Evolutionary conservation across 805 yeast genomes (phyloP).

Genomic region (Yarrowia hollandica): DNA sequence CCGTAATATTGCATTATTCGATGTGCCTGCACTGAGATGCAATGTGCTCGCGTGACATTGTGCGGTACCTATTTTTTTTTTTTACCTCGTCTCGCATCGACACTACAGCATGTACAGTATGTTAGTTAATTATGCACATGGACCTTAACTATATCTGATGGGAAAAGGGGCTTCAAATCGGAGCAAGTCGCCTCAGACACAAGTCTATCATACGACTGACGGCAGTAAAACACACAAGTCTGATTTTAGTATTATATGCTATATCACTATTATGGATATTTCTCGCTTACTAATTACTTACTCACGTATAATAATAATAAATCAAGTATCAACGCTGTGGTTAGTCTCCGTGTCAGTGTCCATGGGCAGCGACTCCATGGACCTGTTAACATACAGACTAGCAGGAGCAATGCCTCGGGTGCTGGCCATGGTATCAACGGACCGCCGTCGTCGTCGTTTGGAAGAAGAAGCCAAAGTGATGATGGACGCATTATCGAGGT

Average conservation of each 20-base stretch:
- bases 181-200: no score
- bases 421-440: constrained; percentile 44
- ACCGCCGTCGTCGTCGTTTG: constrained; percentile 39
- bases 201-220: no score
- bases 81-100: neutral
- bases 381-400: constrained; percentile 34
- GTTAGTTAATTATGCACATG: neutral
- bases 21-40: neutral
- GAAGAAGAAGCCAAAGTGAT: constrained; percentile 44
- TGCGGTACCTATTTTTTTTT: no score
- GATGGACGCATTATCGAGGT: constrained; percentile 42
- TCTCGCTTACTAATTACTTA: no score
- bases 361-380: constrained; percentile 31
- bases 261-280: no score
- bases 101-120: neutral
- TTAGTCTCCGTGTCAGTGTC: constrained; percentile 29
- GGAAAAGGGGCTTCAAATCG: no score
- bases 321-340: constrained; percentile 13
- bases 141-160: constrained; percentile 10
- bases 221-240: no score
- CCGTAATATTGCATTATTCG: neutral
- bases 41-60: constrained; percentile 1
- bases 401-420: constrained; percentile 43
- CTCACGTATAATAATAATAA: no score
- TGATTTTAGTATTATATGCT: no score